Base-by-base conservation (phyloP, 1,284 basidiomycete species). In the Entoloma clypeatum region DNA sequence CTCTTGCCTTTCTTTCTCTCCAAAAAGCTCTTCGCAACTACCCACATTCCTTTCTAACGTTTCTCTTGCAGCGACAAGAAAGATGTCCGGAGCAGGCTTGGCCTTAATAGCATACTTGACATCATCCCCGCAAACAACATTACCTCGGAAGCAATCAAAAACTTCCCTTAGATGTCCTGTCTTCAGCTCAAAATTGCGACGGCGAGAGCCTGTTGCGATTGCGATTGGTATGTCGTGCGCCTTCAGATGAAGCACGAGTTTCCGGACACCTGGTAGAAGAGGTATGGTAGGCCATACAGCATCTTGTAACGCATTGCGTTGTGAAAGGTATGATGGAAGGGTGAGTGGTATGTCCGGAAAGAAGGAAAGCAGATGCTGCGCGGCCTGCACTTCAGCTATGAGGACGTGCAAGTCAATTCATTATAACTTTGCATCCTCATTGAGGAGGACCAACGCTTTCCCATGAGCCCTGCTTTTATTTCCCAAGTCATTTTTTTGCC, bases 401-500 rank as follows among this genome's bases (percentile, higher is more conserved):
- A 27, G 9, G 25, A 10, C 5, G n/a, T 16, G 10, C 19, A 23
- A 22, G 17, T n/a, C 9, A 17, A 7, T n/a, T n/a, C 7, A 31
- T 34, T 23, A 9, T 36, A 38, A 16, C 18, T 29, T 9, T 31
- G 7, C 22, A 16, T 19, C 13, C 4, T 19, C n/a, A 16, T 24
- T 5, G 13, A 3, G 7, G 16, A 9, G 25, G 17, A 65, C 79
- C 48, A 50, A 86, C 86, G 77, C 70, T 84, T 86, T 38, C 87
- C 86, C 86, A 90, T 90, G 40, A 83, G 75, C 0, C 81, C 81
- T 14, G 84, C 80, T 56, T 90, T 90, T 46, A 89, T 86, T 41
- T 86, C 80, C 85, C 86, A 88, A 6, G 83, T 84, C 84, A 89
- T 86, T 50, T 75, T 64, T 46, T 77, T 79, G 24, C 83, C 86